A percentile compares a stretch with the other conserved stretches of the same genome.
phyloP scores from a whole-genome alignment of 208 protist species.

The Plasmodiophora brassicae region DNA sequence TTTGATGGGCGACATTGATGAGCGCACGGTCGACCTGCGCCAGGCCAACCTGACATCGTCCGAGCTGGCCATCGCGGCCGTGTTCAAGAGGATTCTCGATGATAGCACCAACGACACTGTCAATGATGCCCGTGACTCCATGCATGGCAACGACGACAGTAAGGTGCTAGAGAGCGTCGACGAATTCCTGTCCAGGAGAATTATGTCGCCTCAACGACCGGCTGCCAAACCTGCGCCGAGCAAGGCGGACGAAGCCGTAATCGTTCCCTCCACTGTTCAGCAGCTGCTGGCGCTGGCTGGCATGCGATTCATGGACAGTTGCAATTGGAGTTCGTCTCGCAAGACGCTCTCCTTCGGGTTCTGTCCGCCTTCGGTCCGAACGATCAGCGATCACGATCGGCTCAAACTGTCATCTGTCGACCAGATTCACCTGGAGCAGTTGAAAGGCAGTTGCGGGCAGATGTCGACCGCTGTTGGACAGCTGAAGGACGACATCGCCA shows the following conservation, averaged over 20 bases:
- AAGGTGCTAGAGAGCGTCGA: not conserved
- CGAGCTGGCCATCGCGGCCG: not conserved
- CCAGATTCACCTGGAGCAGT: not conserved
- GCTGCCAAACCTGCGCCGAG: not conserved
- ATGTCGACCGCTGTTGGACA: not conserved
- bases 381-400: not conserved
- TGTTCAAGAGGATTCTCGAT: slow-evolving; percentile 7
- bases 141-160: no score
- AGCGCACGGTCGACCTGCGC: not conserved
- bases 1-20: not conserved
- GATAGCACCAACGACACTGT: not conserved
- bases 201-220: not conserved
- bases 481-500: not conserved
- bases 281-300: not conserved
- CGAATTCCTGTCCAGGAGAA: not conserved
- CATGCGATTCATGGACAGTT: slow-evolving; percentile 5
- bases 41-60: not conserved
- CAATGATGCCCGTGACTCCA: not conserved
- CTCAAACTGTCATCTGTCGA: not conserved
- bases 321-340: not conserved
- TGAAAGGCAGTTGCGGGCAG: not conserved
- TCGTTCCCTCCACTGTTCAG: not conserved
- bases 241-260: not conserved
- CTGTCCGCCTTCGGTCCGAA: not conserved
- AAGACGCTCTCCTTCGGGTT: slow-evolving; percentile 1